Conservation (phyloP, 345 rosid genomes). For the Aquilaria malaccensis region DNA sequence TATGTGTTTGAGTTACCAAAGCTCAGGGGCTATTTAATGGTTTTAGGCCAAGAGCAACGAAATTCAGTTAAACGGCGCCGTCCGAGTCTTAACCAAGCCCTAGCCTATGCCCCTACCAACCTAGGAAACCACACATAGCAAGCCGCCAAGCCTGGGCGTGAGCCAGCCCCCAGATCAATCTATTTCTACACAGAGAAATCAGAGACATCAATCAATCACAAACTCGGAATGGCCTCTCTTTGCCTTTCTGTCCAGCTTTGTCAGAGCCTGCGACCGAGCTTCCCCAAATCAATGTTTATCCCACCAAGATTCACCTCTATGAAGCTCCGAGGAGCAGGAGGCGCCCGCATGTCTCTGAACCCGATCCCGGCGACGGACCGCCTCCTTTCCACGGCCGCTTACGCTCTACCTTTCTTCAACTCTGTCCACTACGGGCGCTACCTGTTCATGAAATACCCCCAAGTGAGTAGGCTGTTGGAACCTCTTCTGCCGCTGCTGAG, state of each 20-base stretch:
- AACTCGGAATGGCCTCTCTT: slow-evolving; percentile 27
- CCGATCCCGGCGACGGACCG: slow-evolving; percentile 84
- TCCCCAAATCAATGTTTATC: slow-evolving; percentile 7
- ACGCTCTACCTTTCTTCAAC: slow-evolving; percentile 84
- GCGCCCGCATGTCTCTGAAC: slow-evolving; percentile 41
- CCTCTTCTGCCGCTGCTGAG: slow-evolving; percentile 65
- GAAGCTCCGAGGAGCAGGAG: slow-evolving; percentile 7
- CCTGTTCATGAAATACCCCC: slow-evolving; percentile 63
- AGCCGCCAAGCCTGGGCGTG: too few species aligned
- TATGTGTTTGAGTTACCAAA: too few species aligned
- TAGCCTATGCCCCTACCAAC: too few species aligned
- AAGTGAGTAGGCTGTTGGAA: slow-evolving; percentile 42
- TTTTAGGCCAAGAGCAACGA: too few species aligned
- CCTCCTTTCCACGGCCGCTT: slow-evolving; percentile 58
- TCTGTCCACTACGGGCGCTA: slow-evolving; percentile 80
- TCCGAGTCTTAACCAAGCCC: too few species aligned
- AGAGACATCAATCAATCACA: not conserved
- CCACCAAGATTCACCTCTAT: slow-evolving; percentile 7
- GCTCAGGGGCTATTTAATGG: too few species aligned
- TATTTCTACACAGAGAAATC: not conserved
- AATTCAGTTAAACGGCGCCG: too few species aligned
- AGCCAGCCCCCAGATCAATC: not conserved
- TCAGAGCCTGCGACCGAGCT: slow-evolving; percentile 15
- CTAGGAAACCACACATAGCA: too few species aligned
- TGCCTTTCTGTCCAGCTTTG: slow-evolving; percentile 28